Percentiles rank a stretch among this genome's conserved stretches.
phyloP scores from a whole-genome alignment of 768 basidiomycete genomes.

The Calocera cornea region DNA sequence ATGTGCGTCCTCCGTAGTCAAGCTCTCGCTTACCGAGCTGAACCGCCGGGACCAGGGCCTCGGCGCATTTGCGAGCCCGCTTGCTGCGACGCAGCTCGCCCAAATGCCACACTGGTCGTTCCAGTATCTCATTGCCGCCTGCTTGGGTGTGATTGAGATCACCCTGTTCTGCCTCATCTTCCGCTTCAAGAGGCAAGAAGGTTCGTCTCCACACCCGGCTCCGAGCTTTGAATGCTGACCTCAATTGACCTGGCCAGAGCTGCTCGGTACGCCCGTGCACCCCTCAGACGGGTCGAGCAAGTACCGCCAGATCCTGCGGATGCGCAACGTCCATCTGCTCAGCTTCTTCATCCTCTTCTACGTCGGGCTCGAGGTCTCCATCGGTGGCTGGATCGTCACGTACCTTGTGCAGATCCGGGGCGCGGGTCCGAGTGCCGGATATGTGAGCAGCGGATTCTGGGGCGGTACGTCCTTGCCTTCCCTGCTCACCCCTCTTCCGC shows the following conservation, averaged over 20 bases:
- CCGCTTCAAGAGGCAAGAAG: background rate
- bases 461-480: slow-evolving; percentile 15
- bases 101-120: slow-evolving; percentile 56
- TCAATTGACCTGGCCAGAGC: background rate
- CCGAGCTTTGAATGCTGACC: background rate
- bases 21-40: background rate
- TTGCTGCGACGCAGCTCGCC: slow-evolving; percentile 71
- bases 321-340: slow-evolving; percentile 20
- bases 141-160: slow-evolving; percentile 45
- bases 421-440: slow-evolving; percentile 18
- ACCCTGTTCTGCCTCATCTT: slow-evolving; percentile 27
- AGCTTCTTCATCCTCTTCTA: slow-evolving; percentile 26
- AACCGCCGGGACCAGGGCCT: slow-evolving; percentile 13
- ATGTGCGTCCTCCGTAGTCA: background rate
- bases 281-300: background rate
- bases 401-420: slow-evolving; percentile 15
- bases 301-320: slow-evolving; percentile 17
- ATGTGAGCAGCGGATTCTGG: slow-evolving; percentile 26
- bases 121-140: slow-evolving; percentile 60
- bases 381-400: slow-evolving; percentile 22
- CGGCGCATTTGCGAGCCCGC: slow-evolving; percentile 46
- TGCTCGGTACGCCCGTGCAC: background rate
- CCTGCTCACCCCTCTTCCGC: background rate
- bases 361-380: slow-evolving; percentile 27
- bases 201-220: background rate